Base-by-base conservation (phyloP, 2,329 filamentous ascomycete species). In the Trichophyton simii region DNA sequence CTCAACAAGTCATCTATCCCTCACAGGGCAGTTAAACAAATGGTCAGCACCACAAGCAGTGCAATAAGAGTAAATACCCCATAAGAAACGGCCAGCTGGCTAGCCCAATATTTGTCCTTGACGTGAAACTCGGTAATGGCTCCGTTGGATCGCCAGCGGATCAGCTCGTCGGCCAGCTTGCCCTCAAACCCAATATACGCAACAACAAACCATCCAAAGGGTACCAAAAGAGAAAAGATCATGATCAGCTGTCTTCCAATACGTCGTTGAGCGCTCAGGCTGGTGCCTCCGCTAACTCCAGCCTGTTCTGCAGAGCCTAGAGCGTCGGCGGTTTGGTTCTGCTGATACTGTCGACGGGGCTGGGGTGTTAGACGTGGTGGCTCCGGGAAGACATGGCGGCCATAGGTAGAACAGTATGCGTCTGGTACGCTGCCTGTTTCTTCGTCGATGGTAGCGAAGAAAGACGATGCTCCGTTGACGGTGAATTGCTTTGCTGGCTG, bases 121-220 rank as follows among this genome's bases (percentile, higher is more conserved):
- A 61, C 59, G 36, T 66, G 63, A 60, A 66, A 66, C 50, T 60
- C 54, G 2, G 48, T 44, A 13, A 66, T 62, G 15, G 50, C 50
- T 18, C 64, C 63, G 1, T 46, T 20, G 3, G 65, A 65, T n/a
- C 58, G 44, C 62, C 63, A 63, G 9, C 55, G 50, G 18, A 66
- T 64, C 28, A 66, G n/a, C 15, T 18, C 15, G 41, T 63, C 52
- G 8, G 60, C 48, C 36, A 60, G 4, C 7, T 46, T 48, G 7
- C 59, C 59, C 4, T 59, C 42, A 28, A 64, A 61, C 6, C 61
- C 65, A 58, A 66, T 63, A 15, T 61, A 36, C 2, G 50, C 61
- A 8, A 66, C 20, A 18, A 63, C 38, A 48, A 64, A 55, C 65
- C 65, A 66, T 7, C 65, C 65, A 11, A 64, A 8, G 18, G 61